Evolutionary conservation across 208 protist species (phyloP).

Genomic region (Tritrichomonas foetus): DNA sequence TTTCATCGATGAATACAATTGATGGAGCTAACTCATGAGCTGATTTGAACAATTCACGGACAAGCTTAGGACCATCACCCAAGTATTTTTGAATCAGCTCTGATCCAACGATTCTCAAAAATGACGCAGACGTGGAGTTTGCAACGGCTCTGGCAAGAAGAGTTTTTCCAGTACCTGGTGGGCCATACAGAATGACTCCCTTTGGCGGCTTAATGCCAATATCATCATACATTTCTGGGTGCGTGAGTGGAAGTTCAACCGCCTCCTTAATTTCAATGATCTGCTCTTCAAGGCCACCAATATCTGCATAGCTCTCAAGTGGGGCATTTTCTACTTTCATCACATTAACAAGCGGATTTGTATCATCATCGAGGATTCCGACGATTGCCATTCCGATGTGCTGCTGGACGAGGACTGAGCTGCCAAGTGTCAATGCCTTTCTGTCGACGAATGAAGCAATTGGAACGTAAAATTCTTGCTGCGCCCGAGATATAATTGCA

Average conservation of each 20-base stretch:
- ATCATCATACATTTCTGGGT: slow-evolving; percentile 99
- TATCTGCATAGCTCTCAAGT: slow-evolving; percentile 95
- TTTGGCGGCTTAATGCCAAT: slow-evolving; percentile 99
- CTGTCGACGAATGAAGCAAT: slow-evolving; percentile 99
- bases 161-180: slow-evolving; percentile 95
- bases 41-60: slow-evolving; percentile 94
- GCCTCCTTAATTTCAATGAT: slow-evolving; percentile 83
- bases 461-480: slow-evolving; percentile 94
- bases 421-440: slow-evolving; percentile 62
- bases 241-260: slow-evolving; percentile 97
- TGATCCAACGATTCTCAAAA: slow-evolving; percentile 98
- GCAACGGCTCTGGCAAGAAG: slow-evolving; percentile 99
- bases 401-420: slow-evolving; percentile 12
- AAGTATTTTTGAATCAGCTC: slow-evolving; percentile 99
- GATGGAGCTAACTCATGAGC: slow-evolving; percentile 94
- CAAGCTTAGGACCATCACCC: slow-evolving; percentile 98
- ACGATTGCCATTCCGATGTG: slow-evolving; percentile 75
- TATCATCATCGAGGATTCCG: slow-evolving; percentile 92
- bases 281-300: slow-evolving; percentile 96
- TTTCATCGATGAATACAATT: slow-evolving; percentile 99
- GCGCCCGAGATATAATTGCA: slow-evolving; percentile 84
- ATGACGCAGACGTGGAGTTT: slow-evolving; percentile 97
- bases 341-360: slow-evolving; percentile 94
- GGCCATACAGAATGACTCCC: slow-evolving; percentile 98
- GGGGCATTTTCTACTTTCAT: slow-evolving; percentile 99